Conservation (phyloP, 1,139 yeast genomes). For the Magnusiomyces tetraspermus region DNA sequence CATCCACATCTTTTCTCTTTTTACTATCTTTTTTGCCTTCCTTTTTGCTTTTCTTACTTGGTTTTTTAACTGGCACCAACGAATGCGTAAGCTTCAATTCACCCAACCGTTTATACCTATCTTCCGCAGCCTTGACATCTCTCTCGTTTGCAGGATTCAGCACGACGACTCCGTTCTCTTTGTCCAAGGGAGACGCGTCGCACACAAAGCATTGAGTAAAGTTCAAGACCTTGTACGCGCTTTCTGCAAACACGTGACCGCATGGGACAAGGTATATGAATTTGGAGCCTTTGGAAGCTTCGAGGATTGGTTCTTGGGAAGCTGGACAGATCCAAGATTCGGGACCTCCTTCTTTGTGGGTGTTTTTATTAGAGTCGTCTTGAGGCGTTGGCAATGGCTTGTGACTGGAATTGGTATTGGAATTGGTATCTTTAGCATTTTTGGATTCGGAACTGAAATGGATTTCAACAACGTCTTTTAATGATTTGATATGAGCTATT, state of each 20-base stretch:
- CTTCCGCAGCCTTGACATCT: constrained; percentile 27
- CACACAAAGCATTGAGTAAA: constrained; percentile 38
- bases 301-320: constrained; percentile 34
- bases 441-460: constrained; percentile 19
- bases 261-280: constrained; percentile 44
- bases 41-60: constrained; percentile 19
- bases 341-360: constrained; percentile 2
- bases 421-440: neutral
- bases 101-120: constrained; percentile 33
- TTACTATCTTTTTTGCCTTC: constrained; percentile 2
- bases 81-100: constrained; percentile 41
- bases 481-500: constrained; percentile 36
- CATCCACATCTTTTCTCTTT: neutral
- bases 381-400: too few species aligned
- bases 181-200: constrained; percentile 26
- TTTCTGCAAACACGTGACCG: constrained; percentile 44
- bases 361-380: constrained; percentile 17
- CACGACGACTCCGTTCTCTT: constrained; percentile 31
- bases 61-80: constrained; percentile 34
- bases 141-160: constrained; percentile 32
- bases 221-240: constrained; percentile 24
- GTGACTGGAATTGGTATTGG: too few species aligned
- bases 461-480: constrained; percentile 46
- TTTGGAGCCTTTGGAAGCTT: constrained; percentile 29
- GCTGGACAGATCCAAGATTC: constrained; percentile 46